These are phyloP conservation scores for Radiomyces spectabilis DNA, from an alignment of 192 early-diverging fungal genomes.

Conservation along the genomic window DNA sequence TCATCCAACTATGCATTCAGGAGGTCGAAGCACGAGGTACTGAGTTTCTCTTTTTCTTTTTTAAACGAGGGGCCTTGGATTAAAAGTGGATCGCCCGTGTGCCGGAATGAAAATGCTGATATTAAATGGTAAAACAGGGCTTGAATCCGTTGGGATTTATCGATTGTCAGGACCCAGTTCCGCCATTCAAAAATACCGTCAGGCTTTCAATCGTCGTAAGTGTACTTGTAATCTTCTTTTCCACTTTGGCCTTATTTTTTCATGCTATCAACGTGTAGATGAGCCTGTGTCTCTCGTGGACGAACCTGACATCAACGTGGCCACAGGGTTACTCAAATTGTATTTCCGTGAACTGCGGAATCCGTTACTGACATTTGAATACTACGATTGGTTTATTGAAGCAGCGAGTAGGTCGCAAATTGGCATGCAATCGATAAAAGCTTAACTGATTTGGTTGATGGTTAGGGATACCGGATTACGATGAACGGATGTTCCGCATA, in stretches of 20 bases:
- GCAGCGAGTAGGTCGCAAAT: slow-evolving; percentile 39
- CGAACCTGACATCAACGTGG: slow-evolving; percentile 62
- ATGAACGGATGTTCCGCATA: slow-evolving; percentile 58
- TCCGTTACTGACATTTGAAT: slow-evolving; percentile 62
- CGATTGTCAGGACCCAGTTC: slow-evolving; percentile 62
- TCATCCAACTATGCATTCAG: slow-evolving; percentile 61
- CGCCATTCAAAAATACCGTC: slow-evolving; percentile 54
- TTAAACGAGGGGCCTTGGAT: too few species aligned
- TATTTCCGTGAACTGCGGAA: slow-evolving; percentile 69
- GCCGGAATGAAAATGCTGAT: too few species aligned
- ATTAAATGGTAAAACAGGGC: too few species aligned
- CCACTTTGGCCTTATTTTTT: background rate
- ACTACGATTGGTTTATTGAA: slow-evolving; percentile 63
- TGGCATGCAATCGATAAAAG: background rate
- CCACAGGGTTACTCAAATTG: slow-evolving; percentile 64
- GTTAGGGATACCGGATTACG: slow-evolving; percentile 48
- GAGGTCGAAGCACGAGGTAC: slow-evolving; percentile 69
- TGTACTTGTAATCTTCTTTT: background rate
- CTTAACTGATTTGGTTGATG: background rate
- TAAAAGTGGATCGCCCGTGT: too few species aligned
- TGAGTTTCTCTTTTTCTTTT: too few species aligned
- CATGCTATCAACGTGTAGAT: background rate
- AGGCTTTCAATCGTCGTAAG: slow-evolving; percentile 49
- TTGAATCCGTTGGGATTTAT: slow-evolving; percentile 70
- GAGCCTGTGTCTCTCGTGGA: slow-evolving; percentile 19